Base-by-base conservation (phyloP, 192 early-diverging fungal genomes). In the Chytriomyces sp. region DNA sequence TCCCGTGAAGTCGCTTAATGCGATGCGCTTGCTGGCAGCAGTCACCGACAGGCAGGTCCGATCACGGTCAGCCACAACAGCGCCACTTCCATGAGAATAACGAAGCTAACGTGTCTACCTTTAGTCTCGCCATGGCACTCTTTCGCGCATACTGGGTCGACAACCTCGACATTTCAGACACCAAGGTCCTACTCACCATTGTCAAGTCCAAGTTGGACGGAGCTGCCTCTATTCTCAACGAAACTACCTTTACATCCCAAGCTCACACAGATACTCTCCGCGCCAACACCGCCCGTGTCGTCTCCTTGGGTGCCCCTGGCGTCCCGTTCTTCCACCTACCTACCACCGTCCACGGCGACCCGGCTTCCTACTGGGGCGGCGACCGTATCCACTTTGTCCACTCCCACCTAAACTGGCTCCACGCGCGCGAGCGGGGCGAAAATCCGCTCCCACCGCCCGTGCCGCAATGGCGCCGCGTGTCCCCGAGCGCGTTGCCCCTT, bases 341-440 rank as follows among this genome's bases (percentile, higher is more conserved):
- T 58, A 8, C 25, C 8, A 71, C 64, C 10, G 37, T 49, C 12
- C 26, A 17, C 10, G 39, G 64, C 6, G n/a, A 67, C 19, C 59
- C 59, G 31, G 38, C n/a, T 17, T 17, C 8, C n/a, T 75, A 64
- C 34, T 75, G 64, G 66, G 74, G 74, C 56, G 74, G 73, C 26
- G 74, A 75, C 57, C 30, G 71, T 5, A 30, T 75, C 10, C 73
- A 76, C 70, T 75, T 75, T 75, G 74, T 75, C 7, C 72, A 54
- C 25, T 61, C 55, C 7, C 25, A 40, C 6, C 65, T 75, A 8
- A 25, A 12, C 10, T 56, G 57, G 12, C 54, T 33, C 17, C 26
- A 19, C 8, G 6, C 8, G 36, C 7, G 10, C 10, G n/a, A 71
- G 10, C 17, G 8, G 5, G 8, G 7, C 8, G 7, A 6, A 22